Percentiles rank a stretch among this genome's conserved stretches.
Evolutionary conservation across 768 basidiomycete species (phyloP).

Genomic region (Calocybe indica): DNA sequence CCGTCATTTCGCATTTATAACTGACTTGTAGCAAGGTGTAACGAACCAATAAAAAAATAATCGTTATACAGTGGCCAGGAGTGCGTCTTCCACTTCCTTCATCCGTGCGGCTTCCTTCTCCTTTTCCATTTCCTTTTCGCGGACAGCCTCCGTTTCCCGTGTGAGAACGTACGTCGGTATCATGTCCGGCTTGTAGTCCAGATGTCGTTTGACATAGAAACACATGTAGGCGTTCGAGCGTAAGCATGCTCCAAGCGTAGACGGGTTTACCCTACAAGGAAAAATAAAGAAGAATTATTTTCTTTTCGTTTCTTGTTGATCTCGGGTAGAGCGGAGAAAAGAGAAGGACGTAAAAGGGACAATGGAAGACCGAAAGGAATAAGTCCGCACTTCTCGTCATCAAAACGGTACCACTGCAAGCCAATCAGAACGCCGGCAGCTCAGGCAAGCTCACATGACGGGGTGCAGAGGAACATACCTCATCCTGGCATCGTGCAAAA

Average conservation of each 20-base stretch:
- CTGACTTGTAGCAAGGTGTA: background rate
- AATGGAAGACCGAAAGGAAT: constrained; percentile 1
- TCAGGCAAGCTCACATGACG: background rate
- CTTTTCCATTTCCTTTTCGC: constrained; percentile 43
- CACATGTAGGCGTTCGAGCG: constrained; percentile 87
- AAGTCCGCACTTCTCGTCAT: constrained; percentile 79
- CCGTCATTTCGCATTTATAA: background rate
- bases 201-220: constrained; percentile 86
- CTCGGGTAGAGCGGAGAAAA: background rate
- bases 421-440: constrained; percentile 3
- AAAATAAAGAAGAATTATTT: background rate
- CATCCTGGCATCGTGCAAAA: constrained; percentile 78
- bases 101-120: constrained; percentile 46
- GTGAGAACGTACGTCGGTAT: constrained; percentile 63
- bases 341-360: background rate
- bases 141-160: constrained; percentile 60
- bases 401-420: constrained; percentile 84
- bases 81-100: constrained; percentile 63
- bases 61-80: constrained; percentile 42
- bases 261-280: constrained; percentile 55
- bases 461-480: constrained; percentile 41
- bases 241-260: constrained; percentile 63
- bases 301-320: background rate
- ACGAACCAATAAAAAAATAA: background rate
- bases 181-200: constrained; percentile 74